Evolutionary conservation across 805 yeast genomes (phyloP), one percentile per base, ranked within the genome.

Genomic region (Jamesozyma spencerorum): DNA sequence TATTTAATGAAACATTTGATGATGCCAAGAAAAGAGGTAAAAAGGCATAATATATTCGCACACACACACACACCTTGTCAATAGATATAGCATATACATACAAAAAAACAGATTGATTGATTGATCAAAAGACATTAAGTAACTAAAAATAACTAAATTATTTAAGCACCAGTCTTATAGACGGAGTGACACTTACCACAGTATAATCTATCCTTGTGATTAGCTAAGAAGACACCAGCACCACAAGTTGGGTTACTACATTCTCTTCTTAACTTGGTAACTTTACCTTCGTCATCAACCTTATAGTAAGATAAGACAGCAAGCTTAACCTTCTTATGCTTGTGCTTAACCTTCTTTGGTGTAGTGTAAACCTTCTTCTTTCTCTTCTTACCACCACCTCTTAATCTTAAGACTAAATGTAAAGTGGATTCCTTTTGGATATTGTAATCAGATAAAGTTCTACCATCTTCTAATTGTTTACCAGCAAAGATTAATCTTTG

Each of bases 301-400:
- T 90, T 88, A 87, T 88, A 92, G 92, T 90, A 92, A 69, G 94
- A 87, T 72, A 92, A 84, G 71, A 92, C 97, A 73, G 97, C 97
- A 68, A 92, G 80, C 85, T 92, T 92, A 75, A 85, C 85, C 81
- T 90, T 92, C 85, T 85, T 92, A 84, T 86, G 96, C 84, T 87
- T 88, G 94, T 92, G 97, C 77, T 75, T 85, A 77, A 92, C 85
- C 84, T 88, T 94, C 88, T 92, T 92, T 79, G 98, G 98, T 69
- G 97, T 90, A 77, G 97, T 90, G 90, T 90, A 92, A 70, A 87
- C 97, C 94, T 90, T 90, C 96, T 92, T 92, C 92, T 92, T 92
- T 82, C 95, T 90, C 92, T 92, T 92, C 85, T 88, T 92, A 79
- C 95, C 95, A 75, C 95, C 96, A 77, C 97, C 97, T 77, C 97